Base-by-base conservation (phyloP, 495 filamentous ascomycete genomes). In the Aspergillus ellipticus region DNA sequence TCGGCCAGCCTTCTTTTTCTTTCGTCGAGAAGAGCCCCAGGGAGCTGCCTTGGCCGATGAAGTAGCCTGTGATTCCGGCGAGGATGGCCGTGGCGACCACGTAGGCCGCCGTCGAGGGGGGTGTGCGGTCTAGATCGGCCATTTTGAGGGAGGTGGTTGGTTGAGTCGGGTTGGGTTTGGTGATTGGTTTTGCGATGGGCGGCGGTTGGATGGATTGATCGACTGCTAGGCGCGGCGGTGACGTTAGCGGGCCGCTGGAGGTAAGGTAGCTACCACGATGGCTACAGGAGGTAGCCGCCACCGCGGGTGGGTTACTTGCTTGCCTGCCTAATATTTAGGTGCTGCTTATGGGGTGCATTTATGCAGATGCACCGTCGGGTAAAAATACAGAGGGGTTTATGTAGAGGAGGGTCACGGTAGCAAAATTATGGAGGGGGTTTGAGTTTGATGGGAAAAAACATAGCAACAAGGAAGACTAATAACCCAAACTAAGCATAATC, bases 41-140 rank as follows among this genome's bases (percentile, higher is more conserved):
- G 24, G 76, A 74, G 26, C 73, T 64, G 33, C 74, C 79, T 69
- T 81, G 78, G 58, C 78, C 78, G 66, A 79, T 67, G 65, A 88
- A 81, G 69, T 89, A 90, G 63, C 88, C 88, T 4, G 79, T 76
- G 55, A 88, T 63, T 58, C 85, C 80, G 60, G 83, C 79, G 51
- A 89, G 63, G 59, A 90, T 80, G 56, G 79, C 79, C 13, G 86
- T 88, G 22, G 84, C 81, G 43, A 90, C 67, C 37, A 89, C 66
- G 56, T 79, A 76, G 33, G 78, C 71, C 16, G 74, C 65, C 15
- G 76, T 81, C 16, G 77, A 79, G 3, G 79, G 78, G 8, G 73
- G 63, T 2, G 69, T 41, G 41, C 65, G 72, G 21, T 78, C 73
- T 28, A 75, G 22, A 3, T 73, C 70, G 24, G 76, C 65, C 76